Conservation (phyloP, 768 basidiomycete species). For the Fomitopsis serialis region DNA sequence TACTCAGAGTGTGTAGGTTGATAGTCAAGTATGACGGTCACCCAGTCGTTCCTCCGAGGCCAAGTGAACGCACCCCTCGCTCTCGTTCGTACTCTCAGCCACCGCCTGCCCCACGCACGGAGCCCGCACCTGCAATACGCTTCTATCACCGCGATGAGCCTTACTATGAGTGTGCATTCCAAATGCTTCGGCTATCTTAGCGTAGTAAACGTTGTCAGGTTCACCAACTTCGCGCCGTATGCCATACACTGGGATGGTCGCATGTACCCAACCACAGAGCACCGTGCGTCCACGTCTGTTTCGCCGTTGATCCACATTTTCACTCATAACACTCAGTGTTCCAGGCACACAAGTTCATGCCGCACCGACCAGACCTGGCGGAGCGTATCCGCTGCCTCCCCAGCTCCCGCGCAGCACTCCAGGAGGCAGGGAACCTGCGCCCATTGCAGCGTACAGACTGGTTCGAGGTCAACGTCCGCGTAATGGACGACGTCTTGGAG, state of each 20-base stretch:
- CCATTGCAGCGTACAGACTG: slow-evolving; percentile 4
- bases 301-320: too few species aligned
- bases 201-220: not conserved
- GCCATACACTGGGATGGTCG: not conserved
- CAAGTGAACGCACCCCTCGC: too few species aligned
- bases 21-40: too few species aligned
- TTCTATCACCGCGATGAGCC: not conserved
- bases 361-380: slow-evolving; percentile 4
- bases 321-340: not conserved
- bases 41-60: too few species aligned
- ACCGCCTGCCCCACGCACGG: not conserved
- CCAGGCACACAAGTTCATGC: slow-evolving; percentile 10
- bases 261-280: not conserved
- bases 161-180: not conserved
- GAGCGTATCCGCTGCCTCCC: slow-evolving; percentile 8
- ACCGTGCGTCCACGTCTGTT: not conserved
- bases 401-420: slow-evolving; percentile 6
- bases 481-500: slow-evolving; percentile 56
- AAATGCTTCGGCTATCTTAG: too few species aligned
- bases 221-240: slow-evolving; percentile 1
- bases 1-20: too few species aligned
- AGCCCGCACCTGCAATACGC: not conserved
- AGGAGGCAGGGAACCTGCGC: slow-evolving; percentile 6
- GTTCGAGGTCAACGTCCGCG: slow-evolving; percentile 5
- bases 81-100: too few species aligned